Evolutionary conservation across 2,329 filamentous ascomycete species (phyloP), one percentile per base, ranked within the genome.

Genomic region (Pseudogymnoascus sp.): DNA sequence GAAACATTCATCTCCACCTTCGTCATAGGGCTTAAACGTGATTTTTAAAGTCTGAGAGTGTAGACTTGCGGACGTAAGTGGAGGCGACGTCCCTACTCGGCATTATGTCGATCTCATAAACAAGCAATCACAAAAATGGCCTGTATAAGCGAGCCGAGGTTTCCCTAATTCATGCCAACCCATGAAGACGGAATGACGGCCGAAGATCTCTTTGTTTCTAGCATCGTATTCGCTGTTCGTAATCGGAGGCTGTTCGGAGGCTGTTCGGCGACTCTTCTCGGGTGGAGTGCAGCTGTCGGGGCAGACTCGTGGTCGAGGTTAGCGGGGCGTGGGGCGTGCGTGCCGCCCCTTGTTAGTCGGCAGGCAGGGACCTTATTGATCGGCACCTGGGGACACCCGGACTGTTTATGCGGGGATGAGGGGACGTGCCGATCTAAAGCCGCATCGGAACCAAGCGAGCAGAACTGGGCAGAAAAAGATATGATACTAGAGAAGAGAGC

Each of bases 291-390:
- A 4, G 6, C 11, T 18, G n/a, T 18, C 6, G n/a, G 28, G n/a
- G 47, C 2, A 53, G 14, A 33, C 47, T 25, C 50, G 28, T 56
- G 50, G 50, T 12, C 10, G 50, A 14, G n/a, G 12, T 33, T 53
- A 53, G 47, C 47, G 47, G 42, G 12, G 18, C 18, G 16, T 21
- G 50, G 50, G 50, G 50, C 5, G 50, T 56, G 28, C 50, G 50
- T 56, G 50, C 50, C 16, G 50, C 50, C 50, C 50, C 50, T 33
- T 56, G 50, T 33, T 33, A 56, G 28, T 56, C 50, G 28, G 50
- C 50, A 18, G 10, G 6, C 50, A 56, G 50, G 50, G 50, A 33
- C 2, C 25, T 33, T 33, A 53, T n/a, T 56, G 50, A 56, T 56
- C 25, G 50, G 25, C 50, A 16, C 7, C 28, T 6, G 28, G 50